Base-by-base conservation (phyloP, 495 filamentous ascomycete genomes). In the Aspergillus coremiiformis region DNA sequence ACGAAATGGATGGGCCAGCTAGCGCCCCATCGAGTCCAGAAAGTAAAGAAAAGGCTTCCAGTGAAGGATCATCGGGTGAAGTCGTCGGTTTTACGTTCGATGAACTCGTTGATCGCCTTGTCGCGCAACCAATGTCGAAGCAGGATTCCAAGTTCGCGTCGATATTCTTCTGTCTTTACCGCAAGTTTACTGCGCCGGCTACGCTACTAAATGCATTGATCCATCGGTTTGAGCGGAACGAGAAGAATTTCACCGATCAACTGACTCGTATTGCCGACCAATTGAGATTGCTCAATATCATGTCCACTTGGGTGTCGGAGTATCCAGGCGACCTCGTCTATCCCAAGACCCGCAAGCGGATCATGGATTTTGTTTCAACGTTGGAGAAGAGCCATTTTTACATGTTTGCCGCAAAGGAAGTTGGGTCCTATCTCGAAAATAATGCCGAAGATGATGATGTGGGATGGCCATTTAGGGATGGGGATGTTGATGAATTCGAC, bases 301-400 rank as follows among this genome's bases (percentile, higher is more conserved):
- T 97, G 48, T 85, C 88, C 5, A 87, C 87, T 59, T 98, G 93
- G 93, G 80, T 90, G 1, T 81, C 83, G n/a, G 78, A 81, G 24
- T 95, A 97, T 68, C 90, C 93, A 0, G 92, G 88, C 3, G 93
- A 98, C 67, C 94, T 96, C 72, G 87, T 89, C 0, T 79, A 86
- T 58, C 81, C 85, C n/a, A 77, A 77, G 47, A 93, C 90, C 9
- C 82, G 82, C 49, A 79, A 78, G 55, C 77, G 72, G 7, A 71
- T 96, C 48, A 75, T 81, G 22, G 81, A 80, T 17, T 92, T 98
- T 59, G 81, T 95, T 8, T 62, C 70, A 15, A 74, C 76, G 10
- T 67, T 96, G 29, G 78, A 86, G 39, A 75, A 74, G 15, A 84
- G 84, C 51, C 80, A 85, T 39, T 82, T 89, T 45, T 90, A 91